A percentile compares a stretch with the other conserved stretches of the same genome.
phyloP scores from a whole-genome alignment of 306 rosid genomes.

The Cicer bijugum region DNA sequence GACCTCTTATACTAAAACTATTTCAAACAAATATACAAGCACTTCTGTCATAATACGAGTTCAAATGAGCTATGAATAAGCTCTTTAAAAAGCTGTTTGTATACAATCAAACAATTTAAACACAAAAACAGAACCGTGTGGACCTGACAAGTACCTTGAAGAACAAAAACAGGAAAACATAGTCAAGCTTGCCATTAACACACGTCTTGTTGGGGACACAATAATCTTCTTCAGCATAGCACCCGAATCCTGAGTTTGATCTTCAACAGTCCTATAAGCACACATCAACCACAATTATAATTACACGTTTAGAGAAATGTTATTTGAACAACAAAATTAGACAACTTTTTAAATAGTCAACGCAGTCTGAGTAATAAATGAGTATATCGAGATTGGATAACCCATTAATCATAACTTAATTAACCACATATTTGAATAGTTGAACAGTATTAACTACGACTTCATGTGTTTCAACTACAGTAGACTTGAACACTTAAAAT shows the following conservation, averaged over 20 bases:
- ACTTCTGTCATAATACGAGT: not conserved
- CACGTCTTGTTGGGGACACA: conserved; percentile 65
- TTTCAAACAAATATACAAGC: not conserved
- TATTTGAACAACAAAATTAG: too few relatives aligned
- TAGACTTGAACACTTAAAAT: too few relatives aligned
- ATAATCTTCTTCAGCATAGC: conserved; percentile 42
- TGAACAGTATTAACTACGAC: too few relatives aligned
- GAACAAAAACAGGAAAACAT: conserved; percentile 63
- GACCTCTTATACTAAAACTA: not conserved
- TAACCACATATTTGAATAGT: too few relatives aligned
- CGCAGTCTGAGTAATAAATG: too few relatives aligned
- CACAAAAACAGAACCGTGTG: conserved; percentile 62
- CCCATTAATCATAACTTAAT: too few relatives aligned
- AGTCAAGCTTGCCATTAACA: conserved; percentile 66
- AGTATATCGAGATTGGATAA: too few relatives aligned
- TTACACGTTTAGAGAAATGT: not conserved
- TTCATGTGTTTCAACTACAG: too few relatives aligned
- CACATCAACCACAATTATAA: not conserved
- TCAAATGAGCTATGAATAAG: conserved; percentile 1
- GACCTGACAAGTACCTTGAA: conserved; percentile 96
- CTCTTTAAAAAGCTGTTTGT: not conserved
- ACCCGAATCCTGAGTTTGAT: conserved; percentile 57
- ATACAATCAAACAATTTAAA: conserved; percentile 40
- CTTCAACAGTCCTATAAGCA: conserved; percentile 48
- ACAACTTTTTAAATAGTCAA: too few relatives aligned